These are phyloP conservation scores for Aaosphaeria arxii DNA, from an alignment of 2,329 filamentous ascomycete genomes.

Conservation along the genomic window DNA sequence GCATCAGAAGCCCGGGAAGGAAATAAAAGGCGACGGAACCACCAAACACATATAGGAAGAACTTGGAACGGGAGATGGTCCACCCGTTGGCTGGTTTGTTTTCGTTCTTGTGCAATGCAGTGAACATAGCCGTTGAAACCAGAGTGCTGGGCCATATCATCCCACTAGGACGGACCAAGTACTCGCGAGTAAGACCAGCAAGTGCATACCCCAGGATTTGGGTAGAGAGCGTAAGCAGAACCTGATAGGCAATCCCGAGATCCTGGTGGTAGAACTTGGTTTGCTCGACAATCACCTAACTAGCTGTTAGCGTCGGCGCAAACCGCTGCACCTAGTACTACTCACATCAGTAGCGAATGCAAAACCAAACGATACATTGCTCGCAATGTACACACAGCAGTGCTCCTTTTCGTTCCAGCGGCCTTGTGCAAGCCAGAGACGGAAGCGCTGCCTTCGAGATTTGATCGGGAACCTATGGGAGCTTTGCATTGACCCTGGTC, in stretches of 20 bases:
- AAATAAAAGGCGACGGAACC: constrained; percentile 80
- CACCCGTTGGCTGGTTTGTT: constrained; percentile 80
- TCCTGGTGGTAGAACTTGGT: constrained; percentile 86
- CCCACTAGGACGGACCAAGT: constrained; percentile 77
- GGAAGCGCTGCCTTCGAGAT: constrained; percentile 44
- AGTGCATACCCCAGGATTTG: constrained; percentile 86
- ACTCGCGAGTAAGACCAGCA: constrained; percentile 75
- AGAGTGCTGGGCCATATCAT: constrained; percentile 92
- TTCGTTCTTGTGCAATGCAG: constrained; percentile 78
- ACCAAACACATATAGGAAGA: constrained; percentile 74
- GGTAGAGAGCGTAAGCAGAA: constrained; percentile 79
- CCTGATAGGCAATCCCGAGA: constrained; percentile 71
- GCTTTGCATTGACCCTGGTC: constrained; percentile 7
- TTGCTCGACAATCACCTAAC: constrained; percentile 76
- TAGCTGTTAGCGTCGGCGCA: constrained; percentile 2
- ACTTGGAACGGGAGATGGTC: constrained; percentile 78
- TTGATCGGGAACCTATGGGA: constrained; percentile 6
- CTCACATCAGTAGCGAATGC: constrained; percentile 78
- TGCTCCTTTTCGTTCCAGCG: constrained; percentile 88
- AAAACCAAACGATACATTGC: constrained; percentile 86
- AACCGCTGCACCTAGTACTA: constrained; percentile 2
- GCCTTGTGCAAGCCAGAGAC: constrained; percentile 76
- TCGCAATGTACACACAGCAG: constrained; percentile 84
- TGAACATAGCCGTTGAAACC: constrained; percentile 87
- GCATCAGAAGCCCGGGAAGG: constrained; percentile 76